Evolutionary conservation across 129 eudicot genomes (phyloP), one percentile per base, ranked within the genome.

Genomic region (Lactuca sativa): DNA sequence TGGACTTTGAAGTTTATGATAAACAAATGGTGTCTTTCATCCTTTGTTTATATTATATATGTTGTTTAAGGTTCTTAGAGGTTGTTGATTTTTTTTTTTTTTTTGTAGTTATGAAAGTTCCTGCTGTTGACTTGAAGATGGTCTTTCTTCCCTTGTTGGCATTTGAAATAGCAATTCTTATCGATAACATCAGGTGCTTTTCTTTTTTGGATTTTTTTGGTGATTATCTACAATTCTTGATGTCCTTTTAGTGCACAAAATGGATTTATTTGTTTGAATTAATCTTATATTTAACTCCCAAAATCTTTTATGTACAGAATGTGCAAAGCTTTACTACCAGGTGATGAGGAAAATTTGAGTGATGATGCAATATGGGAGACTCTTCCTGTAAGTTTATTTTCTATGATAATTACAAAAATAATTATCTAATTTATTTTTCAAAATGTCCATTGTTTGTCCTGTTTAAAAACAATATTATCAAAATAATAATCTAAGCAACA

Each of bases 331-430:
- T 69, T 92, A 34, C 76, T 92, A 72, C 96, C 97, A 51, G 89
- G 89, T 63, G 91, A 92, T 59, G 96, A 92, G 4, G 95, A 88
- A 69, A 71, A 75, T 70, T 64, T 88, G 77, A 86, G 83, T 74
- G 97, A 92, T 75, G 91, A 89, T 72, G 91, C 95, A 64, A 88
- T 92, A 74, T 86, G 96, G 91, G 93, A 92, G 77, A 87, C 97
- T 67, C 96, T 92, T 84, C 96, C 97, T 59, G 97, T 92, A 82
- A 88, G 97, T 80, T 66, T 59, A 14, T 13, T 25, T 33, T 32
- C 13, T 60, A 12, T 4, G 5, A 4, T 3, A 4, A 13, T 33
- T 58, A 5, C 8, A 2, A 30, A 3, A 10, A 18, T 3, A 17
- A 7, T 6, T 37, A 4, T 41, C 16, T 63, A 34, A 63, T 40